Evolutionary conservation across 352 stramenopile genomes (phyloP), one percentile per base, ranked within the genome.

Genomic region (Globisporangium heterothallicum): DNA sequence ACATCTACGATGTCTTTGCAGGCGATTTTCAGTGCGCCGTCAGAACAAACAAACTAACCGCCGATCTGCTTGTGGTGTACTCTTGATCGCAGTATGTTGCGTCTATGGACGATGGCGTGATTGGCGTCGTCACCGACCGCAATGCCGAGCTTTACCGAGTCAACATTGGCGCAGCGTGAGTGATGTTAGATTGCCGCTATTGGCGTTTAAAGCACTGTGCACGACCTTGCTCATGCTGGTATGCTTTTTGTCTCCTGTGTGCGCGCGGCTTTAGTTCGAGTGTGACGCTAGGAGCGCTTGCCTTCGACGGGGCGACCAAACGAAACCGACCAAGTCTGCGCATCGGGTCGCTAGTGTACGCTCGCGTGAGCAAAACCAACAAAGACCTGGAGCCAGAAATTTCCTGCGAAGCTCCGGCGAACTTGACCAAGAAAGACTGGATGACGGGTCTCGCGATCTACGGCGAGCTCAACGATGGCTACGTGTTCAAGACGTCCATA

Each of bases 241-340:
- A 22, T 45, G 25, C 51, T 3, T 41, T 54, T 25, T 47, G 10
- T 22, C 6, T 44, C 3, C 49, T 29, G 40, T 21, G n/a, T n/a
- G n/a, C n/a, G n/a, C n/a, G n/a, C n/a, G n/a, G n/a, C n/a, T n/a
- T n/a, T 57, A 93, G 81, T 34, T 85, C 78, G 29, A 87, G 64
- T 26, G 80, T 76, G 49, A 86, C 64, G 12, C 62, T 94, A 13
- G 76, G 77, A 7, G 66, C 74, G 12, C 65, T 98, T 2, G 91
- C 84, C 30, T 99, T 99, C 61, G 96, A 99, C 68, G 97, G 97
- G 22, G 96, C 97, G n/a, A 98, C 90, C 3, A 99, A 99, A 72
- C 78, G 96, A 18, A 99, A 98, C 67, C 91, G 94, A 53, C 97
- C 97, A 3, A 92, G 85, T 26, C 80, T 99, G 25, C 84, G 86